A percentile compares a stretch with the other conserved stretches of the same genome.
These are phyloP conservation scores for Pycnococcus provasolii DNA, from an alignment of 139 green algal genomes.

Conservation along the genomic window DNA sequence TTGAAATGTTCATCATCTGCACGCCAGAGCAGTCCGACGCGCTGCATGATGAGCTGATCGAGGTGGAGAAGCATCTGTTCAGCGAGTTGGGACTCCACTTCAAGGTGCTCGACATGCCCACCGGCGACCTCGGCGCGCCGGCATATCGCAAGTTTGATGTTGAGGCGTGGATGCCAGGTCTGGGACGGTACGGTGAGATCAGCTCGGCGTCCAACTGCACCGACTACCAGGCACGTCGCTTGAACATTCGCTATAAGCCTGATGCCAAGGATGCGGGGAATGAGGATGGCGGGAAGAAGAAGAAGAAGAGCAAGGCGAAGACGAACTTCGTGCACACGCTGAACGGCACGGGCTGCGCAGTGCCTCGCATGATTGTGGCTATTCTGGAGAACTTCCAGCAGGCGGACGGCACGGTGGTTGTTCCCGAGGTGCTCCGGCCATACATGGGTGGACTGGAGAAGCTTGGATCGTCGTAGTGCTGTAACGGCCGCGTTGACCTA, in stretches of 20 bases:
- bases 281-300: slow-evolving; percentile 30
- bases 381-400: slow-evolving; percentile 96
- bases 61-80: slow-evolving; percentile 52
- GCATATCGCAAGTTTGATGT: slow-evolving; percentile 95
- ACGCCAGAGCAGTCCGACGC: slow-evolving; percentile 77
- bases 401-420: slow-evolving; percentile 73
- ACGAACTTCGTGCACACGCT: slow-evolving; percentile 91
- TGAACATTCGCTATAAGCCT: slow-evolving; percentile 73
- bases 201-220: slow-evolving; percentile 94
- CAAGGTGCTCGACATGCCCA: slow-evolving; percentile 94
- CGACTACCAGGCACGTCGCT: slow-evolving; percentile 87
- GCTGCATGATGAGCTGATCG: slow-evolving; percentile 72
- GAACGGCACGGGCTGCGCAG: slow-evolving; percentile 90
- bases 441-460: slow-evolving; percentile 79
- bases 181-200: slow-evolving; percentile 90
- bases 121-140: slow-evolving; percentile 82
- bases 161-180: slow-evolving; percentile 97
- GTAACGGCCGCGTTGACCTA: not conserved
- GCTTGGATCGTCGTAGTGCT: no score
- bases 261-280: slow-evolving; percentile 15
- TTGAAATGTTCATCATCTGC: slow-evolving; percentile 95
- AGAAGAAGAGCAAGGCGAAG: slow-evolving; percentile 41
- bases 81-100: slow-evolving; percentile 90
- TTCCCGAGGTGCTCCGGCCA: slow-evolving; percentile 72
- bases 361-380: slow-evolving; percentile 90